These are phyloP conservation scores for Pisolithus orientalis DNA, from an alignment of 768 basidiomycete species.

Conservation along the genomic window DNA sequence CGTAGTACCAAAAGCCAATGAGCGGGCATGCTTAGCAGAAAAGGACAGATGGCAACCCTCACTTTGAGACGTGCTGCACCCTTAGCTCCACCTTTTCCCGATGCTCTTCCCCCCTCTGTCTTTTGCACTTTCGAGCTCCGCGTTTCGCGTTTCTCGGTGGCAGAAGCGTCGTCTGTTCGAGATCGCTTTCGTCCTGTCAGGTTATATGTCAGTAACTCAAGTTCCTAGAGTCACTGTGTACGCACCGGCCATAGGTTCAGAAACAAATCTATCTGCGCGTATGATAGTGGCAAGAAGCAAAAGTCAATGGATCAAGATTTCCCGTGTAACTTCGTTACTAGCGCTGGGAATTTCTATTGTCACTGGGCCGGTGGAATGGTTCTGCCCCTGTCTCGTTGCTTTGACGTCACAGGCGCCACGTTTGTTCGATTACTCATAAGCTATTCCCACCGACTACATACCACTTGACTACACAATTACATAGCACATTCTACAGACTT, in stretches of 20 bases:
- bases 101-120: conserved; percentile 27
- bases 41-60: conserved; percentile 6
- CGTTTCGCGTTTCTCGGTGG: conserved; percentile 29
- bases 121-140: conserved; percentile 49
- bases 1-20: neutral
- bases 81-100: conserved; percentile 28
- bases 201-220: neutral
- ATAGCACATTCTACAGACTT: neutral
- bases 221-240: conserved; percentile 9
- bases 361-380: neutral
- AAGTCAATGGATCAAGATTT: too few relatives aligned
- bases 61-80: conserved; percentile 45
- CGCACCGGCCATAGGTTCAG: conserved; percentile 25
- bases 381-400: neutral
- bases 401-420: conserved; percentile 24
- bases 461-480: neutral
- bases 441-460: neutral
- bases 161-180: conserved; percentile 28
- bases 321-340: too few relatives aligned
- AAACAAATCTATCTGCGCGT: too few relatives aligned
- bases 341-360: neutral
- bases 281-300: too few relatives aligned
- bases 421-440: neutral
- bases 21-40: neutral
- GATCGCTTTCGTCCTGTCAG: conserved; percentile 40